Percentiles rank a stretch among this genome's conserved stretches.
phyloP scores from a whole-genome alignment of 257 asterid genomes.

The Plectranthus barbatus region DNA sequence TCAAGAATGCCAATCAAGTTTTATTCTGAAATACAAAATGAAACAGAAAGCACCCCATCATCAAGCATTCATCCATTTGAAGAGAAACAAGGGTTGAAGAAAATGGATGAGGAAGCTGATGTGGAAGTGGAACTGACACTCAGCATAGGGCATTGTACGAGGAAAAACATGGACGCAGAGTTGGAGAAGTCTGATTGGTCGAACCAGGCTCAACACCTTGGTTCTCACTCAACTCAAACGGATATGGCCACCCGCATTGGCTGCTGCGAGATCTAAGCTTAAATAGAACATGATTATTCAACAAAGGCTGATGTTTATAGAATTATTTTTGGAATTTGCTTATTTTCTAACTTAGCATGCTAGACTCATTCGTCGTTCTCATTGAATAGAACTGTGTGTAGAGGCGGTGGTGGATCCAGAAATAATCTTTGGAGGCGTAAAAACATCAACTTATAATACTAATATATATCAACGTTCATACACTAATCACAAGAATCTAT shows the following conservation, averaged over 20 bases:
- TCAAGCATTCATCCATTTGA: constrained; percentile 3
- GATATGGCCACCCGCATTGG: constrained; percentile 36
- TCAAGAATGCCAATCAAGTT: constrained; percentile 24
- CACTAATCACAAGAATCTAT: too few species aligned
- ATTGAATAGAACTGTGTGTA: neutral
- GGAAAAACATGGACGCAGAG: constrained; percentile 3
- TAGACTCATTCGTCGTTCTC: neutral
- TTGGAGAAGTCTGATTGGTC: neutral
- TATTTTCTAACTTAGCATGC: constrained; percentile 13
- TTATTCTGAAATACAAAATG: constrained; percentile 2
- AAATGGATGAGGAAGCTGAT: constrained; percentile 22
- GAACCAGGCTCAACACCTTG: neutral
- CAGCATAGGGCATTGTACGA: constrained; percentile 38
- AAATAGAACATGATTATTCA: constrained; percentile 28
- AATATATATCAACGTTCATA: too few species aligned
- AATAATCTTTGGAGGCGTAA: too few species aligned
- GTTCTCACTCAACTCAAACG: constrained; percentile 22
- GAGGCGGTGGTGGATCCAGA: constrained; percentile 4
- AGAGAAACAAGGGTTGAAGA: constrained; percentile 9
- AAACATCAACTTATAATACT: too few species aligned
- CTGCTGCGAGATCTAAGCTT: constrained; percentile 43
- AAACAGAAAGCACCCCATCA: constrained; percentile 14
- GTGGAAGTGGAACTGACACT: constrained; percentile 59
- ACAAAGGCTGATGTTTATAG: neutral
- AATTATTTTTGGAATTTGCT: neutral